Conservation (phyloP, 345 rosid species). For the Lenwebbia sp. region DNA sequence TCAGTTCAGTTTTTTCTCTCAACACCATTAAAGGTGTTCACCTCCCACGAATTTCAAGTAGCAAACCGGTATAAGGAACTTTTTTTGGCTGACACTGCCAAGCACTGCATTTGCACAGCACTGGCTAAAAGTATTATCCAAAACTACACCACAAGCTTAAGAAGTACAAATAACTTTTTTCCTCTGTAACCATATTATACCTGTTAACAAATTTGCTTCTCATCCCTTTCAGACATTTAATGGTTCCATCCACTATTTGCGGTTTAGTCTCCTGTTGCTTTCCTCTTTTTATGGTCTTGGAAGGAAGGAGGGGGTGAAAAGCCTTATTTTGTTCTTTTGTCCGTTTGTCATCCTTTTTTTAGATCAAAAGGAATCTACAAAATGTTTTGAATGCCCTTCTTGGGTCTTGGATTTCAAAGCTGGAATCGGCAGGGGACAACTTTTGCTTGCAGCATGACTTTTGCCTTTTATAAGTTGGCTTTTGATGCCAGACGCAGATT, state of each 20-base stretch:
- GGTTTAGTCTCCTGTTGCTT: neutral
- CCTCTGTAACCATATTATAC: neutral
- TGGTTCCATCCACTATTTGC: neutral
- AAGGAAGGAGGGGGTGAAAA: neutral
- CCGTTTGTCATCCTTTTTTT: neutral
- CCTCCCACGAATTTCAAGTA: neutral
- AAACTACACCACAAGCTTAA: neutral
- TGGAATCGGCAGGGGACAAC: neutral
- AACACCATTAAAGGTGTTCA: constrained; percentile 15
- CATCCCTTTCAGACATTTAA: neutral
- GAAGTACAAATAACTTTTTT: neutral
- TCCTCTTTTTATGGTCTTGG: neutral
- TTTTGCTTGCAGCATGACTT: neutral
- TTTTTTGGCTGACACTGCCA: neutral
- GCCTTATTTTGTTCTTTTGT: neutral
- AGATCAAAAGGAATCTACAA: neutral
- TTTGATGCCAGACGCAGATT: neutral
- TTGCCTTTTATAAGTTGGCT: neutral
- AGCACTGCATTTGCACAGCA: neutral
- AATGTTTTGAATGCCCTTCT: neutral
- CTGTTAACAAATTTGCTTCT: neutral
- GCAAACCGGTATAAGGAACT: neutral
- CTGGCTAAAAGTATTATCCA: neutral
- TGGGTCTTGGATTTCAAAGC: neutral
- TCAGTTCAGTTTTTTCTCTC: neutral